phyloP scores from a whole-genome alignment of 2,329 filamentous ascomycete species.

The Aspergillus sclerotialis region DNA sequence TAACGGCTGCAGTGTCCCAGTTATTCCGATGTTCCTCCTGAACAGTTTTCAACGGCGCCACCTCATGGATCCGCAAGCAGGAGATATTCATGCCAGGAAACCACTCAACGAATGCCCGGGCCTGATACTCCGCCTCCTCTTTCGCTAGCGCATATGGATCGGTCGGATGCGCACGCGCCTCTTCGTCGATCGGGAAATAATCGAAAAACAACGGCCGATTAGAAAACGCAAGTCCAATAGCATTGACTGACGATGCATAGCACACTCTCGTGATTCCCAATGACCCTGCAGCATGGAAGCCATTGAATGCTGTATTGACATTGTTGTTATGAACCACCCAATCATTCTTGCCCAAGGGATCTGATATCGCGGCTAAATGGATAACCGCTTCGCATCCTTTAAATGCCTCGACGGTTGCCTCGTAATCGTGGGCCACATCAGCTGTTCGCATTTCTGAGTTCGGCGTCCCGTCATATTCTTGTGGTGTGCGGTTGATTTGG shows the following conservation, averaged over 20 bases:
- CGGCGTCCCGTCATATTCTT: conserved; percentile 20
- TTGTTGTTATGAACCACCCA: conserved; percentile 31
- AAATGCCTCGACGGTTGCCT: conserved; percentile 24
- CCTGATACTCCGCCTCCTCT: conserved; percentile 28
- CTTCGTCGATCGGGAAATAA: conserved; percentile 34
- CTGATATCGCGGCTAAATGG: conserved; percentile 31
- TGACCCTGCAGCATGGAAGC: conserved; percentile 29
- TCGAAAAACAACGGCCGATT: conserved; percentile 27
- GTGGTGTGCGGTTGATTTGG: conserved; percentile 27
- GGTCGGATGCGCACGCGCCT: conserved; percentile 23
- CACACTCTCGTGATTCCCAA: conserved; percentile 28
- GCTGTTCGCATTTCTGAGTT: conserved; percentile 29
- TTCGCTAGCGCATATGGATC: conserved; percentile 33
- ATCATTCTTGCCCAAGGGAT: conserved; percentile 27
- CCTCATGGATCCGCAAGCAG: conserved; percentile 33
- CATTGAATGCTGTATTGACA: conserved; percentile 32
- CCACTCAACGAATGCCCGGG: conserved; percentile 27
- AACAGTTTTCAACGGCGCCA: conserved; percentile 22
- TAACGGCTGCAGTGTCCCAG: conserved; percentile 28
- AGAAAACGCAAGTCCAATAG: conserved; percentile 32
- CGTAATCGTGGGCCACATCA: conserved; percentile 26
- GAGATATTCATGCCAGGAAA: conserved; percentile 33
- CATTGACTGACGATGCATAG: conserved; percentile 33
- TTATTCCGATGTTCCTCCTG: conserved; percentile 24
- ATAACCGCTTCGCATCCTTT: conserved; percentile 32